Evolutionary conservation across 2,329 filamentous ascomycete genomes (phyloP), one percentile per base, ranked within the genome.

Genomic region (Scytalidium lignicola): DNA sequence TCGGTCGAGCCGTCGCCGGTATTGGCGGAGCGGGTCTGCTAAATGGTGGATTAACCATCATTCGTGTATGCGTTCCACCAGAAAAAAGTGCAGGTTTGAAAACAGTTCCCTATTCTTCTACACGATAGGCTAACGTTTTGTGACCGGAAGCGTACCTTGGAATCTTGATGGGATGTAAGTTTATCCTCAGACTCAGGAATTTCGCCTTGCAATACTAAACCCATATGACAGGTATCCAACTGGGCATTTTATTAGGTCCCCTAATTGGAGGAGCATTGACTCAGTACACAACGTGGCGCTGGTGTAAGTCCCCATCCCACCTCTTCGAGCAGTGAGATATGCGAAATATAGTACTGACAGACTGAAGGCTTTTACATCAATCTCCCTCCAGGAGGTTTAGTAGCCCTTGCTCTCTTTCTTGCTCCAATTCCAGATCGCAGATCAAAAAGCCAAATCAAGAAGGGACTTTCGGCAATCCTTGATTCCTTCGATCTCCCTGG

Each of bases 281-380:
- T 5, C 20, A 39, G n/a, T 12, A 22, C 8, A 19, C 29, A 46
- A 40, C 44, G 15, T 46, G 44, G 44, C 28, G 44, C 3, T 46
- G 44, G 44, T 46, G 71, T 41, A 37, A 13, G 32, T 37, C 10
- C n/a, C n/a, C 15, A 37, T 13, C 10, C 5, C 10, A 13, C 32
- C n/a, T 37, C 32, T 37, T 37, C 15, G 15, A 17, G 6, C 15
- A 13, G 32, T 10, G 23, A 26, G 23, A 26, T 26, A 10, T 10
- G 5, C 5, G 23, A 26, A 10, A 26, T 26, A 26, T 5, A 26
- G 23, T 6, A 26, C 23, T 26, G 23, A 26, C 23, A 26, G 10
- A 26, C 23, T 26, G 32, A 15, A 37, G 32, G 32, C n/a, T 63
- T 65, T 2, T 59, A 54, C 3, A 70, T 54, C 54, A 71, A 71